phyloP scores from a whole-genome alignment of 1,284 basidiomycete genomes.

The Laetiporus sulphureus region DNA sequence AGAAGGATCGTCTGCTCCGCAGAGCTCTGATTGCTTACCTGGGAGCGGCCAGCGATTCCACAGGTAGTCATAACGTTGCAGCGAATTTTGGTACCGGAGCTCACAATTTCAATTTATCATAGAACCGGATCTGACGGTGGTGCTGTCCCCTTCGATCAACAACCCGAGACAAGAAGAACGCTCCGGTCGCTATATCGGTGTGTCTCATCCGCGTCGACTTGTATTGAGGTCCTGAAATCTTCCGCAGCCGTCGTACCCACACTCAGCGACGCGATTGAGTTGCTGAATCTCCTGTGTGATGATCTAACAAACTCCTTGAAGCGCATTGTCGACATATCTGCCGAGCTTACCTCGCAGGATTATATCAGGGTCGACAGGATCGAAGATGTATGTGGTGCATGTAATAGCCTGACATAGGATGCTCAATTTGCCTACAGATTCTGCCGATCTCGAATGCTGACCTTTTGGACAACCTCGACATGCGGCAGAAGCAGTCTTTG shows the following conservation, averaged over 20 bases:
- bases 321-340: conserved; percentile 61
- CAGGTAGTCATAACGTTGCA: conserved; percentile 31
- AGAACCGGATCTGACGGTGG: conserved; percentile 63
- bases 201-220: conserved; percentile 9
- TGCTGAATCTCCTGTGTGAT: conserved; percentile 55
- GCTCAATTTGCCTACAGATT: conserved; percentile 33
- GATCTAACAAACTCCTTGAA: conserved; percentile 57
- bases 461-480: conserved; percentile 57
- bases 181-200: conserved; percentile 34
- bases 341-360: conserved; percentile 66
- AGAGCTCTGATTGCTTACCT: conserved; percentile 61
- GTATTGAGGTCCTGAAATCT: conserved; percentile 5
- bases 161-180: conserved; percentile 40
- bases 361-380: conserved; percentile 67
- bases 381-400: conserved; percentile 51
- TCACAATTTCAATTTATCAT: neutral
- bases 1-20: conserved; percentile 48
- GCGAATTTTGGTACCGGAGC: neutral
- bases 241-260: conserved; percentile 63
- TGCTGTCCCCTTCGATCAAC: conserved; percentile 56
- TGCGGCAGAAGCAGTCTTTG: conserved; percentile 58
- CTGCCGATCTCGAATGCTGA: conserved; percentile 46
- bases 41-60: conserved; percentile 63
- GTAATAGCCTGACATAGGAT: neutral
- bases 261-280: conserved; percentile 68